Evolutionary conservation across 306 rosid species (phyloP).

Genomic region (Albizia julibrissin): DNA sequence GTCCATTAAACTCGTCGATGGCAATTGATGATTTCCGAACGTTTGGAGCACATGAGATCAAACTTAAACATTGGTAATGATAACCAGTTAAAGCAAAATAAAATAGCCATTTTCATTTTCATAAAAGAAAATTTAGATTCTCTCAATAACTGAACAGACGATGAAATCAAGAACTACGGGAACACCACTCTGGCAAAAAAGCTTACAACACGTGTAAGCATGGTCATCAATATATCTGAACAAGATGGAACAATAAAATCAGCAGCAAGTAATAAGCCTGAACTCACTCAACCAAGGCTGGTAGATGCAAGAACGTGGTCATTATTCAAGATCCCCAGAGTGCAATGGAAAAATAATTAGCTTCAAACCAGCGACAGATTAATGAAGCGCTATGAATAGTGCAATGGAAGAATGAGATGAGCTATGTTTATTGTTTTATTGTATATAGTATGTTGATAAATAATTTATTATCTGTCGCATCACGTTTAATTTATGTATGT

Average conservation of each 20-base stretch:
- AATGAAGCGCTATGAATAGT: not conserved
- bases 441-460: too few species aligned
- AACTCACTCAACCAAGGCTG: not conserved
- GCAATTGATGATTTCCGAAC: too few species aligned
- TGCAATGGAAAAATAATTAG: not conserved
- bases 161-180: constrained; percentile 6
- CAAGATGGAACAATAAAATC: not conserved
- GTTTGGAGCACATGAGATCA: too few species aligned
- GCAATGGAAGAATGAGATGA: too few species aligned
- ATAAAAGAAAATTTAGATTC: too few species aligned
- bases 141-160: not conserved
- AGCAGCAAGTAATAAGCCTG: not conserved
- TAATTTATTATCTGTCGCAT: not conserved
- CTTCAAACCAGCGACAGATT: not conserved
- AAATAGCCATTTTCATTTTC: too few species aligned
- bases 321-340: not conserved
- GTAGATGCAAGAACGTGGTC: not conserved
- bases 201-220: not conserved
- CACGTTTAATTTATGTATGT: not conserved
- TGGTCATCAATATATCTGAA: not conserved
- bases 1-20: too few species aligned
- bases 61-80: too few species aligned
- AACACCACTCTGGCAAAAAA: not conserved
- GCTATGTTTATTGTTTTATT: too few species aligned
- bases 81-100: too few species aligned